Conservation (phyloP, 352 stramenopile species). For the Aphanomyces euteiches region DNA sequence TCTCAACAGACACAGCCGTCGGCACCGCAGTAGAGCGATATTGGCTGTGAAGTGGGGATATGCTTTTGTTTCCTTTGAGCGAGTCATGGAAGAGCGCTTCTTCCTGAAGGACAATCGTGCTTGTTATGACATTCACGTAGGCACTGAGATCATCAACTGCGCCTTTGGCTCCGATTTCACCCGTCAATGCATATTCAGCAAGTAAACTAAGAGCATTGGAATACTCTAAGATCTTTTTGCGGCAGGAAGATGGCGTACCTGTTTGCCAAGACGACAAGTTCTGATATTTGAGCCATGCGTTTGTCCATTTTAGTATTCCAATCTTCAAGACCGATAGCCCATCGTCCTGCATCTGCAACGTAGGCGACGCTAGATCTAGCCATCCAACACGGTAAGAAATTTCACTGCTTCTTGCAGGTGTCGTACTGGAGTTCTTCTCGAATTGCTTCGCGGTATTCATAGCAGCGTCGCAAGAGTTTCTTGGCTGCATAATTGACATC, state of each 20-base stretch:
- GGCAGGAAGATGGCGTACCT: constrained; percentile 30
- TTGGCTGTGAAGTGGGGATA: neutral
- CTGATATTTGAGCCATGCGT: constrained; percentile 67
- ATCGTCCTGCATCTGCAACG: constrained; percentile 66
- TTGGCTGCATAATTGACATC: constrained; percentile 54
- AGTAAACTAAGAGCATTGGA: constrained; percentile 38
- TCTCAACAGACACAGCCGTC: neutral
- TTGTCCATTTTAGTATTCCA: constrained; percentile 88
- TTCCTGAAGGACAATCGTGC: constrained; percentile 64
- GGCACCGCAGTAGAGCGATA: neutral
- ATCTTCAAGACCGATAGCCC: constrained; percentile 75
- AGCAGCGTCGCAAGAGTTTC: constrained; percentile 66
- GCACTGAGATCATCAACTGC: constrained; percentile 57
- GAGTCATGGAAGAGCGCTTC: constrained; percentile 23
- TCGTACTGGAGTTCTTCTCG: constrained; percentile 74
- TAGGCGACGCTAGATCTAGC: constrained; percentile 62
- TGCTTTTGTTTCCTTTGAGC: constrained; percentile 16
- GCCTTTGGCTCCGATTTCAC: constrained; percentile 48
- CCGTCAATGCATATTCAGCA: constrained; percentile 66
- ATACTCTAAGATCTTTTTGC: too few relatives aligned
- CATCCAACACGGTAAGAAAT: neutral
- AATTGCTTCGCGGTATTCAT: constrained; percentile 80
- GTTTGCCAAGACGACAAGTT: constrained; percentile 77
- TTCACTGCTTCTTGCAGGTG: neutral
- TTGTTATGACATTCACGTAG: constrained; percentile 59